Evolutionary conservation across 2,329 filamentous ascomycete species (phyloP).

Genomic region (Gyromitra esculenta): DNA sequence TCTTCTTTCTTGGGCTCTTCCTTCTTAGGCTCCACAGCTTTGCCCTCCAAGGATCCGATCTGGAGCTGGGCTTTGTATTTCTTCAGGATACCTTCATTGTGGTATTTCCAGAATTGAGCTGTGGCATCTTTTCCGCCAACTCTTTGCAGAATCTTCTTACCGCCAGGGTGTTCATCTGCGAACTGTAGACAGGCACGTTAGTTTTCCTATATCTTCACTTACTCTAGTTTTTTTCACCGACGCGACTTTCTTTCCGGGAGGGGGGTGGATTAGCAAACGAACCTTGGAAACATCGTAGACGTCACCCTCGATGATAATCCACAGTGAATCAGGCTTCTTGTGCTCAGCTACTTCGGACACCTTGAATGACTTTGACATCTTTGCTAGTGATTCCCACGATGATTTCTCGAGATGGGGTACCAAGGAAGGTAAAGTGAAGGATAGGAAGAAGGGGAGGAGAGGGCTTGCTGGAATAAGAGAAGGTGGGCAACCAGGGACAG

Average conservation of each 20-base stretch:
- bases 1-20: conserved; percentile 50
- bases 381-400: conserved; percentile 55
- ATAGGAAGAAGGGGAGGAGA: conserved; percentile 14
- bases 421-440: neutral
- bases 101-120: conserved; percentile 76
- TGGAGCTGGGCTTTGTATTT: conserved; percentile 71
- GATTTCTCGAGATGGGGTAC: conserved; percentile 4
- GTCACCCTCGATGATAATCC: conserved; percentile 91
- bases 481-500: conserved; percentile 12
- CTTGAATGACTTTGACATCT: conserved; percentile 89
- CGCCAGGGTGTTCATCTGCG: conserved; percentile 84
- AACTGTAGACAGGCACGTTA: conserved; percentile 64
- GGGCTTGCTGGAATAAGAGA: conserved; percentile 22
- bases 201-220: conserved; percentile 22
- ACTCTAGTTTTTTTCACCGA: neutral
- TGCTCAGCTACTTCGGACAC: conserved; percentile 87
- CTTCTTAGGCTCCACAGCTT: conserved; percentile 67
- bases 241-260: conserved; percentile 47
- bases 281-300: conserved; percentile 87
- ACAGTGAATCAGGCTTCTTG: conserved; percentile 86
- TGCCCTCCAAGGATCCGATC: conserved; percentile 82
- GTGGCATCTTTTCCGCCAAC: conserved; percentile 74
- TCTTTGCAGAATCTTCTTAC: conserved; percentile 74
- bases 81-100: conserved; percentile 70
- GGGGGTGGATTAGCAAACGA: conserved; percentile 65